Evolutionary conservation across 257 asterid genomes (phyloP), one percentile per base, ranked within the genome.

Genomic region (Lithospermum erythrorhizon): DNA sequence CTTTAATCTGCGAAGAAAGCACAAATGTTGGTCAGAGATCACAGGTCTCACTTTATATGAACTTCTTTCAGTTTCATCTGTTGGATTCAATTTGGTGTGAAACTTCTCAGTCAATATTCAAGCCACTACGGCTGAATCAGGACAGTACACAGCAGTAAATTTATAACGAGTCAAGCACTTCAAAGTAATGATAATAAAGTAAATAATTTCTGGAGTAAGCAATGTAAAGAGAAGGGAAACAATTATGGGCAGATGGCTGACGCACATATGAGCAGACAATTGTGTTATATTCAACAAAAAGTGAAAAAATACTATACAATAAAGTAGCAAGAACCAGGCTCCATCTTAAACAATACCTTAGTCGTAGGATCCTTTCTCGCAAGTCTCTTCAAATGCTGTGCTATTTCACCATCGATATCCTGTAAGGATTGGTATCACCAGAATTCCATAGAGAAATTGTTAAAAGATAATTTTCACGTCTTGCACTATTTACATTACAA

Each of bases 291-390:
- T 41, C 45, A 41, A 41, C 49, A 41, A 41, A 11, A 9, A 41
- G 18, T 11, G 17, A 14, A 41, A 41, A 11, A 1, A 41, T 11
- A 41, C 49, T 41, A 41, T 41, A 41, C 18, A 41, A 11, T 17
- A 8, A 41, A 41, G 1, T 14, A 41, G 4, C 49, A 41, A 41
- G 49, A 41, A 41, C 49, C 19, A 45, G 45, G 57, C 53, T 13
- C 22, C 61, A 16, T 21, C n/a, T 11, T 35, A 19, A 27, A 30
- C 57, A 58, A 55, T 73, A 93, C 98, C 91, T 93, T 93, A 58
- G 98, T 93, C 61, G 81, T 89, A 24, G 96, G 87, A 71, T 93
- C 98, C 80, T 89, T 93, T 27, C 98, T 86, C 0, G 98, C 73
- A 70, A 93, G 90, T 72, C 97, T 82, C 77, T 86, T 93, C 84